Percentiles rank a stretch among this genome's conserved stretches.
Evolutionary conservation across 768 basidiomycete genomes (phyloP).

Genomic region (Lactarius trivialis): DNA sequence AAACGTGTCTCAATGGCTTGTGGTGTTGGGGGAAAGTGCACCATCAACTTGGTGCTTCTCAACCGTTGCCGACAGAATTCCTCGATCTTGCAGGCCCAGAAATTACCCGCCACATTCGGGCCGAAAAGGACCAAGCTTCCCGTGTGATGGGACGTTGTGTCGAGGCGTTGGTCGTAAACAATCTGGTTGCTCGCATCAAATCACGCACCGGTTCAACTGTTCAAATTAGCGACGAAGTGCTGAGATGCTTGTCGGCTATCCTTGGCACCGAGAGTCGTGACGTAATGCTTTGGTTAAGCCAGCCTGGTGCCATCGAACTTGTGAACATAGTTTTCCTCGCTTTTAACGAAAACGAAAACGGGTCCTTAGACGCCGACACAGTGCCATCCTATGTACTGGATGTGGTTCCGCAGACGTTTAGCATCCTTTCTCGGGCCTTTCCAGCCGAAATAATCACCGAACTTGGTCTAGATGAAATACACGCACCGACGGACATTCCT

Average conservation of each 20-base stretch:
- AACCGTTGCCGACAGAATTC: not conserved
- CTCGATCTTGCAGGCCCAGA: not conserved
- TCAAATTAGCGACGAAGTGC: not conserved
- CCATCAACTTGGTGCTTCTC: not conserved
- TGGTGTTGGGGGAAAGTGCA: not conserved
- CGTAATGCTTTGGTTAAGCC: not conserved
- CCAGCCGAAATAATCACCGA: not conserved
- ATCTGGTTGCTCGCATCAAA: not conserved
- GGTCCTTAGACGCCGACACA: not conserved
- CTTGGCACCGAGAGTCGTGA: not conserved
- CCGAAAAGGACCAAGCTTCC: not conserved
- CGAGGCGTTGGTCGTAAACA: not conserved
- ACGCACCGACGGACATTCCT: too few species aligned
- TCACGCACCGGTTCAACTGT: not conserved
- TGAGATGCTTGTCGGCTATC: not conserved
- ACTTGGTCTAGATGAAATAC: not conserved
- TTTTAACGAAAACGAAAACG: not conserved
- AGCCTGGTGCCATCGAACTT: not conserved
- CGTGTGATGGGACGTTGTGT: not conserved
- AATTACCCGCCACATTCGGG: not conserved
- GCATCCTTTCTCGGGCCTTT: not conserved
- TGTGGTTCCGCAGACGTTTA: not conserved
- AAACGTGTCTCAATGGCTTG: not conserved
- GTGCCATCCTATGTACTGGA: not conserved
- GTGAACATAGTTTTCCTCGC: not conserved